These are phyloP conservation scores for Coprinopsis strossmayeri DNA, from an alignment of 768 basidiomycete species.

Conservation along the genomic window DNA sequence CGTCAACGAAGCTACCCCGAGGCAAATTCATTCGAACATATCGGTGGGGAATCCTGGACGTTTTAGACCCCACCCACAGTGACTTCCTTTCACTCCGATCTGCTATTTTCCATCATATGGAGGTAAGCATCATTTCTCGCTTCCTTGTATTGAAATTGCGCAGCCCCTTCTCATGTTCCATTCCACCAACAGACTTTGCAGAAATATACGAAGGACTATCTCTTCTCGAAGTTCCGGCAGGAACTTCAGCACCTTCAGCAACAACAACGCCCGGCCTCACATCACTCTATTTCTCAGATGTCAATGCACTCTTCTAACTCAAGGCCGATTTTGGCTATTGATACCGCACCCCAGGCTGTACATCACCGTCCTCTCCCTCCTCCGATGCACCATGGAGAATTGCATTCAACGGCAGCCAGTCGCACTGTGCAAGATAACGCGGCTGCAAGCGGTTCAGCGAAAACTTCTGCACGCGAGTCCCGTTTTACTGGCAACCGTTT, in stretches of 20 bases:
- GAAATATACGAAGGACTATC: conserved; percentile 78
- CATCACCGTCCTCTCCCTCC: conserved; percentile 21
- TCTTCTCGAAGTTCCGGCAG: conserved; percentile 69
- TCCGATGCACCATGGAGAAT: conserved; percentile 10
- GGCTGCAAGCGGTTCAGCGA: conserved; percentile 25
- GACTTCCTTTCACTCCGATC: conserved; percentile 75
- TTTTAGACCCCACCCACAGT: conserved; percentile 70
- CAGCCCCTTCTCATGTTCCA: conserved; percentile 13
- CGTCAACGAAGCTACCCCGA: conserved; percentile 40
- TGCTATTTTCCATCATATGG: conserved; percentile 85
- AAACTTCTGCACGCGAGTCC: conserved; percentile 4
- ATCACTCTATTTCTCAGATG: conserved; percentile 36
- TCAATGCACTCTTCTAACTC: conserved; percentile 41
- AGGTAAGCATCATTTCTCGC: conserved; percentile 43
- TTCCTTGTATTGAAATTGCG: conserved; percentile 2
- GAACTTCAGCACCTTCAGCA: conserved; percentile 48
- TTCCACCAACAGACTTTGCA: conserved; percentile 57
- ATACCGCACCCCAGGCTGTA: conserved; percentile 22
- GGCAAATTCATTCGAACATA: conserved; percentile 69
- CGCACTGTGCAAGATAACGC: conserved; percentile 37
- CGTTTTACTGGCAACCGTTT: not conserved
- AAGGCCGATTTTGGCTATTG: conserved; percentile 28
- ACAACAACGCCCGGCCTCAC: conserved; percentile 41
- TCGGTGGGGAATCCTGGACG: conserved; percentile 81
- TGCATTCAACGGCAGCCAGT: conserved; percentile 30